Evolutionary conservation across 176 grass and related monocot species (phyloP).

Genomic region (Sorghum bicolor): DNA sequence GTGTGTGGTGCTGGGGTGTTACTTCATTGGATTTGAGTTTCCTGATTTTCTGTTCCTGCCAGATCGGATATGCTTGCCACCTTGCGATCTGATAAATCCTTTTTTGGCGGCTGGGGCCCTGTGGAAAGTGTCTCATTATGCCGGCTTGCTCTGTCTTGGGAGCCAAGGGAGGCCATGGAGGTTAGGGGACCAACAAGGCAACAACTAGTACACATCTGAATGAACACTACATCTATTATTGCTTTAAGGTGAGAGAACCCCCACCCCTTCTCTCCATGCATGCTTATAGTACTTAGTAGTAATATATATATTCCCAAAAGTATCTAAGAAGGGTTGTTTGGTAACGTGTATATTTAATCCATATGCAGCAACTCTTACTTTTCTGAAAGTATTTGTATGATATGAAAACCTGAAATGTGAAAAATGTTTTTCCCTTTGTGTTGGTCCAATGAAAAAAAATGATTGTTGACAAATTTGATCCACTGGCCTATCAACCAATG

Average conservation of each 20-base stretch:
- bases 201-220: conserved; percentile 35
- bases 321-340: not conserved
- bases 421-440: too few relatives aligned
- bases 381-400: not conserved
- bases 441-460: not conserved
- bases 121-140: conserved; percentile 23
- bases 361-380: not conserved
- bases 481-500: not conserved
- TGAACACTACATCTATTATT: conserved; percentile 25
- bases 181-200: conserved; percentile 39
- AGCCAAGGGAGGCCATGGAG: conserved; percentile 42
- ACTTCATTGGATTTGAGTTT: conserved; percentile 31
- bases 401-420: not conserved
- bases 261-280: not conserved
- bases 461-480: too few relatives aligned
- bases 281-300: not conserved
- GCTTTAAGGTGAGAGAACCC: conserved; percentile 41
- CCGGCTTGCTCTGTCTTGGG: conserved; percentile 28
- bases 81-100: conserved; percentile 25
- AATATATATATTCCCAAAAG: conserved; percentile 11
- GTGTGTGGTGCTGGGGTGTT: conserved; percentile 9
- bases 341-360: not conserved
- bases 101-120: conserved; percentile 25
- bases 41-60: conserved; percentile 15
- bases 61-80: conserved; percentile 30